Evolutionary conservation across 1,139 yeast genomes (phyloP).

Genomic region (Hyphopichia pseudoburtonii): DNA sequence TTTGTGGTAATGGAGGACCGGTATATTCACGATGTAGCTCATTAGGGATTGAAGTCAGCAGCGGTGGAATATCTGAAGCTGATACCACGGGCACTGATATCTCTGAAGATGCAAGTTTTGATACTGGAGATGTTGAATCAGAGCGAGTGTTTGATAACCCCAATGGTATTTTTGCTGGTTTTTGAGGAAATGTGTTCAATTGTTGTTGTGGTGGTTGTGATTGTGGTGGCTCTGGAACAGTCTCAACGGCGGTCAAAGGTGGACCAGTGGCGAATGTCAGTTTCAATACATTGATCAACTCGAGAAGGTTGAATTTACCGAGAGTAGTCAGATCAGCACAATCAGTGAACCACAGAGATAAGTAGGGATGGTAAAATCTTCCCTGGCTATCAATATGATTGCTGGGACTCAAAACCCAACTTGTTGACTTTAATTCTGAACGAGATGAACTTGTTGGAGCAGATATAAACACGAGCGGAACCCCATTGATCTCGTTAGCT

Average conservation of each 20-base stretch:
- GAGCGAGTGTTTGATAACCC: too few species aligned
- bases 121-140: not conserved
- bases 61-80: too few species aligned
- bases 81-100: too few species aligned
- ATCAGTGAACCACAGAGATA: conserved; percentile 55
- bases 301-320: conserved; percentile 34
- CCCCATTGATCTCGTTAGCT: conserved; percentile 27
- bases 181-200: conserved; percentile 14
- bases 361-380: conserved; percentile 64
- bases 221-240: not conserved
- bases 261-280: conserved; percentile 41
- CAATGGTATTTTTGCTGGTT: conserved; percentile 20
- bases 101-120: too few species aligned
- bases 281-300: conserved; percentile 35
- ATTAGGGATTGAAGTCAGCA: too few species aligned
- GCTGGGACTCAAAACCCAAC: conserved; percentile 51
- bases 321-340: conserved; percentile 11
- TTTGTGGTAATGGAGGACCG: conserved; percentile 50
- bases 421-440: too few species aligned
- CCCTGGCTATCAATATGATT: conserved; percentile 78
- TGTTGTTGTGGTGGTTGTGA: not conserved
- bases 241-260: conserved; percentile 14
- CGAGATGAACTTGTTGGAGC: conserved; percentile 51
- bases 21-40: conserved; percentile 9
- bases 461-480: conserved; percentile 66